Evolutionary conservation across 352 stramenopile genomes (phyloP).

Genomic region (Phytophthora sp.): DNA sequence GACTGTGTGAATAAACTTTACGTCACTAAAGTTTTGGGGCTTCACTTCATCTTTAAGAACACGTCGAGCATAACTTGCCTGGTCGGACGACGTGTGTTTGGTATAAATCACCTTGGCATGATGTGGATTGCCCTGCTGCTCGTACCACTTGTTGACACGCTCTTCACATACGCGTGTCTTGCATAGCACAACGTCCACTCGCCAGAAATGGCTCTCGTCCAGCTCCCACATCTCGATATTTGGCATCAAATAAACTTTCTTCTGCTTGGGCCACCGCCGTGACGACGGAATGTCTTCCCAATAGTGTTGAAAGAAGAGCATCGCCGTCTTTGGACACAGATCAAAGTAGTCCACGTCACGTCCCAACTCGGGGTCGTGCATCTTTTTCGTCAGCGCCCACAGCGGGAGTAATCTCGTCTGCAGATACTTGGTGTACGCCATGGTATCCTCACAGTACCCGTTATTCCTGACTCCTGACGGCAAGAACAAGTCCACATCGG

Average conservation of each 20-base stretch:
- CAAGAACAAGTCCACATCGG: constrained; percentile 73
- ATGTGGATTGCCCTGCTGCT: constrained; percentile 60
- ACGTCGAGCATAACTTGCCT: constrained; percentile 42
- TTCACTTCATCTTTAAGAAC: constrained; percentile 31
- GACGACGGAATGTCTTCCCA: constrained; percentile 43
- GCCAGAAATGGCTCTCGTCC: constrained; percentile 44
- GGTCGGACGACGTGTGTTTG: constrained; percentile 61
- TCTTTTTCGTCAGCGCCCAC: constrained; percentile 49
- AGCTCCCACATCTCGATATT: constrained; percentile 66
- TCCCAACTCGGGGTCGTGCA: constrained; percentile 32
- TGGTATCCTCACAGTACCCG: constrained; percentile 62
- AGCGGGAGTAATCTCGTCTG: constrained; percentile 42
- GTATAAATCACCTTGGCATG: constrained; percentile 58
- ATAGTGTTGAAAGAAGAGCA: constrained; percentile 62
- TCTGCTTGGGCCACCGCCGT: constrained; percentile 38
- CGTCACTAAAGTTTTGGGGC: constrained; percentile 47
- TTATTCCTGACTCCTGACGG: constrained; percentile 44
- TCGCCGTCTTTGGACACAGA: constrained; percentile 46
- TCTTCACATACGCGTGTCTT: constrained; percentile 55
- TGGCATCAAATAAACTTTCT: constrained; percentile 51
- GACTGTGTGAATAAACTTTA: constrained; percentile 48
- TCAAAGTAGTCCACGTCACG: constrained; percentile 53
- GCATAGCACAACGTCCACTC: constrained; percentile 48
- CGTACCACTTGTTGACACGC: constrained; percentile 55
- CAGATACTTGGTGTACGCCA: constrained; percentile 63